Evolutionary conservation across 176 grass and related monocot genomes (phyloP).

Genomic region (Oryza longistaminata): DNA sequence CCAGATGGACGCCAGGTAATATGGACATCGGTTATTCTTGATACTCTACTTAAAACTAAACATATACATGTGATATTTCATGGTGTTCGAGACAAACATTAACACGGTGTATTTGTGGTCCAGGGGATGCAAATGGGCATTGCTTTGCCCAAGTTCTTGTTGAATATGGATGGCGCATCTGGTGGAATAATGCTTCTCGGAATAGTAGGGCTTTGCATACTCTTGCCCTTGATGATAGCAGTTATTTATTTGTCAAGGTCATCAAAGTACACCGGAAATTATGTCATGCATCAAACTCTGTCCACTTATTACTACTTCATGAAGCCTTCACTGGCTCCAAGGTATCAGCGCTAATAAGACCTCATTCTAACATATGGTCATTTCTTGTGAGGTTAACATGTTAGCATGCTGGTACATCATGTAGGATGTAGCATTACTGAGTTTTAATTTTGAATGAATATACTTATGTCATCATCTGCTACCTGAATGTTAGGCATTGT

Average conservation of each 20-base stretch:
- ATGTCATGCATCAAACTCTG: constrained; percentile 98
- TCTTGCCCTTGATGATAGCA: constrained; percentile 91
- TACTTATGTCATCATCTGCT: background rate
- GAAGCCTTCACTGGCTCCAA: constrained; percentile 99
- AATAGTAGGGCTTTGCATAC: constrained; percentile 94
- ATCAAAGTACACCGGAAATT: constrained; percentile 97
- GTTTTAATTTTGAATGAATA: background rate
- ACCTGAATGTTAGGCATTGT: background rate
- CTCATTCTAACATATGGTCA: background rate
- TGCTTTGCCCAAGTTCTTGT: constrained; percentile 89
- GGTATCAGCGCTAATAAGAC: constrained; percentile 45
- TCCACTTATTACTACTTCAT: constrained; percentile 97
- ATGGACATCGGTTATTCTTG: background rate
- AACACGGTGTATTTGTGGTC: constrained; percentile 18
- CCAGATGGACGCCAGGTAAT: constrained; percentile 99
- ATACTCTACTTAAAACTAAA: background rate
- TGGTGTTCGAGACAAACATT: constrained; percentile 14
- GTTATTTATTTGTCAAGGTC: constrained; percentile 99
- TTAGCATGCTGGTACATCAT: background rate
- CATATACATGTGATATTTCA: background rate
- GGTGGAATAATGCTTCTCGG: constrained; percentile 91
- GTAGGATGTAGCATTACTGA: background rate
- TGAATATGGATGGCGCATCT: constrained; percentile 95
- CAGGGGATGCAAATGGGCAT: constrained; percentile 99
- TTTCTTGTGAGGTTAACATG: background rate